phyloP scores from a whole-genome alignment of 805 yeast species.

The Candida ortonii region DNA sequence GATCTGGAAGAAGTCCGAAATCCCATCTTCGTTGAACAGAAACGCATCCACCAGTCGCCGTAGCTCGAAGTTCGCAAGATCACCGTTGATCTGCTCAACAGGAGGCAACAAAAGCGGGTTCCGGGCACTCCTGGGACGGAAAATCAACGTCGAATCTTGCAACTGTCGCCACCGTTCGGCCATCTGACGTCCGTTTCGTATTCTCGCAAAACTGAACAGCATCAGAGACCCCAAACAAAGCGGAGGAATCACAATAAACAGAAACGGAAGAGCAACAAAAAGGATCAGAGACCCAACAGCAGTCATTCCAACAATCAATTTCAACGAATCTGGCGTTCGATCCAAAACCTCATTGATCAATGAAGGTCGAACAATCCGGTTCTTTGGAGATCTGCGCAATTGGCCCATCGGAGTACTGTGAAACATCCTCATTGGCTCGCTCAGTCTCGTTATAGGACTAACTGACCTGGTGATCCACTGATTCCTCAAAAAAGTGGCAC shows the following conservation, averaged over 20 bases:
- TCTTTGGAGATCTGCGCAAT: conserved; percentile 24
- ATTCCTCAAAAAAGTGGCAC: too few species aligned
- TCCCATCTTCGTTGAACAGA: conserved; percentile 29
- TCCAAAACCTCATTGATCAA: conserved; percentile 18
- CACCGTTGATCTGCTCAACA: conserved; percentile 28
- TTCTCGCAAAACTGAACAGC: conserved; percentile 14
- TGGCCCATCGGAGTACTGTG: not conserved
- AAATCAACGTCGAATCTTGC: conserved; percentile 25
- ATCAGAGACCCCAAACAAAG: conserved; percentile 27
- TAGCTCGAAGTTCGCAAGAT: conserved; percentile 31
- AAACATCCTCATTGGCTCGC: too few species aligned
- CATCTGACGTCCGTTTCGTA: conserved; percentile 15
- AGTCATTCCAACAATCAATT: conserved; percentile 25
- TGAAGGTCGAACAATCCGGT: conserved; percentile 16
- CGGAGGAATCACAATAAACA: conserved; percentile 33
- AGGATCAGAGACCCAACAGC: conserved; percentile 28
- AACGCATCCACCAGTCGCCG: conserved; percentile 32
- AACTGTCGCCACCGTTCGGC: conserved; percentile 24
- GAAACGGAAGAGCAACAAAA: conserved; percentile 32
- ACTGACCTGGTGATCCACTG: too few species aligned
- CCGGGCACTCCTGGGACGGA: conserved; percentile 17
- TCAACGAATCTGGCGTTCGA: conserved; percentile 31
- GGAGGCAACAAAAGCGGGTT: conserved; percentile 21
- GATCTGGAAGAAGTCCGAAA: conserved; percentile 26
- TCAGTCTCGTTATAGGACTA: too few species aligned